Conservation (phyloP, 1,139 yeast genomes). For the Yamadazyma mexicana region DNA sequence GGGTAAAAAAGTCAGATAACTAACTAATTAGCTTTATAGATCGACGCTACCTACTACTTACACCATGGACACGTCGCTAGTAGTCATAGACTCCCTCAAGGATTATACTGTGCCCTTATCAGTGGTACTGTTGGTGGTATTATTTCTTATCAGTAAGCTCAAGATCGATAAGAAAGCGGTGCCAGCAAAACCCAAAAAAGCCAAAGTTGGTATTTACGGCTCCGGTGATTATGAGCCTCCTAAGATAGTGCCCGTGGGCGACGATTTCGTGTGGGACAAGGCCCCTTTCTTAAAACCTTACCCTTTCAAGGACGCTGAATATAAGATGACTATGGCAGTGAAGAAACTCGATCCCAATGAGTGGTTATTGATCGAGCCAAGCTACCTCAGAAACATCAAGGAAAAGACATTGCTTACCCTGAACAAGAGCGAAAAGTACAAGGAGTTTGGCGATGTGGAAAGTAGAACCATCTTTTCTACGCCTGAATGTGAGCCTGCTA, state of each 20-base stretch:
- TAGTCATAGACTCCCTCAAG: background rate
- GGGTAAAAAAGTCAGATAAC: no score
- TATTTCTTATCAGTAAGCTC: background rate
- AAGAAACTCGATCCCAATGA: constrained; percentile 55
- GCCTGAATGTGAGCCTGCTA: constrained; percentile 49
- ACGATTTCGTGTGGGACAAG: constrained; percentile 20
- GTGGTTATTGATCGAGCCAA: constrained; percentile 67
- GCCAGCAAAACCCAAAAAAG: background rate
- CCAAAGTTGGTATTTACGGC: background rate
- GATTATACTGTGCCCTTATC: background rate
- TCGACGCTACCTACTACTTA: no score
- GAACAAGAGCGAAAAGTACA: constrained; percentile 39
- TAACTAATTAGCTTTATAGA: no score
- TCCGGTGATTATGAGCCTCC: constrained; percentile 10
- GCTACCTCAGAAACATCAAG: constrained; percentile 49
- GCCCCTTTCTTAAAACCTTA: constrained; percentile 18
- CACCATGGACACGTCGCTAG: no score
- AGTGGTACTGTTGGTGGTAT: background rate
- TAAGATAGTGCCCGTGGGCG: constrained; percentile 15
- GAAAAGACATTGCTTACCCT: constrained; percentile 42
- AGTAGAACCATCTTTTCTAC: constrained; percentile 33
- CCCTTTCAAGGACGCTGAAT: constrained; percentile 55
- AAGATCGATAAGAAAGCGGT: background rate
- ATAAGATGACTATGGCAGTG: constrained; percentile 70
- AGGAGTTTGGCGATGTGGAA: constrained; percentile 23